phyloP scores from a whole-genome alignment of 352 stramenopile species.

The Globisporangium yorkense region DNA sequence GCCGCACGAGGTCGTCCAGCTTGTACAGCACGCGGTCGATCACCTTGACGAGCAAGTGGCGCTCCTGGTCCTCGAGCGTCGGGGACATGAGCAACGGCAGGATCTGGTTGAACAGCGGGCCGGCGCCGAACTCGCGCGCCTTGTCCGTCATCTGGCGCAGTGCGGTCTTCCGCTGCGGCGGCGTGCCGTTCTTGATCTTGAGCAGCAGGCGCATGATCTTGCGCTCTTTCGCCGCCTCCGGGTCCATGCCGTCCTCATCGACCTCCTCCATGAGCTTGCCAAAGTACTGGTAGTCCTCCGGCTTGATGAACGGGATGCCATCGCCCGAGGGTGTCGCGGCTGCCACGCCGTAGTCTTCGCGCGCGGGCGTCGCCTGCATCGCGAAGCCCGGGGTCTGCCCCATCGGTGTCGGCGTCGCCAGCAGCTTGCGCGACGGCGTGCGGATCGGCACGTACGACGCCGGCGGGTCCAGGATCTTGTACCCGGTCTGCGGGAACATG shows the following conservation, averaged over 20 bases:
- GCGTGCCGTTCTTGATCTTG: conserved; percentile 99
- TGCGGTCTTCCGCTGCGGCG: conserved; percentile 94
- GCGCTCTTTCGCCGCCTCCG: conserved; percentile 93
- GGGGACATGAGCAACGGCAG: conserved; percentile 98
- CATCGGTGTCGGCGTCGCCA: conserved; percentile 95
- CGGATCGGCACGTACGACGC: conserved; percentile 94
- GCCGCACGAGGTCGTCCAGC: conserved; percentile 97
- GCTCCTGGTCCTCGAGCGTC: conserved; percentile 98
- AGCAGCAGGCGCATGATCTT: conserved; percentile 98
- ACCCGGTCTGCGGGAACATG: conserved; percentile 94
- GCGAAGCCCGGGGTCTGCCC: conserved; percentile 88
- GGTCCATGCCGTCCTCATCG: conserved; percentile 80
- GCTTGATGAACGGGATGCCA: conserved; percentile 97
- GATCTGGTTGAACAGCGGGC: conserved; percentile 99
- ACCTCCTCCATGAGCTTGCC: conserved; percentile 93
- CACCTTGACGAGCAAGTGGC: conserved; percentile 99
- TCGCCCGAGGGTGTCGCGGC: conserved; percentile 63
- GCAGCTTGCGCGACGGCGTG: conserved; percentile 92
- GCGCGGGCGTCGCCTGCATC: conserved; percentile 75
- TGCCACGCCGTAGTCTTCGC: conserved; percentile 74
- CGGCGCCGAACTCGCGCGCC: conserved; percentile 94
- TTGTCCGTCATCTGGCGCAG: conserved; percentile 98
- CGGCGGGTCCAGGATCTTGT: conserved; percentile 95
- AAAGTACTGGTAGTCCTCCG: conserved; percentile 99
- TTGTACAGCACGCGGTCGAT: conserved; percentile 99